A percentile compares a stretch with the other conserved stretches of the same genome.
These are phyloP conservation scores for Fusarium austroafricanum DNA, from an alignment of 2,329 filamentous ascomycete species.

Conservation along the genomic window DNA sequence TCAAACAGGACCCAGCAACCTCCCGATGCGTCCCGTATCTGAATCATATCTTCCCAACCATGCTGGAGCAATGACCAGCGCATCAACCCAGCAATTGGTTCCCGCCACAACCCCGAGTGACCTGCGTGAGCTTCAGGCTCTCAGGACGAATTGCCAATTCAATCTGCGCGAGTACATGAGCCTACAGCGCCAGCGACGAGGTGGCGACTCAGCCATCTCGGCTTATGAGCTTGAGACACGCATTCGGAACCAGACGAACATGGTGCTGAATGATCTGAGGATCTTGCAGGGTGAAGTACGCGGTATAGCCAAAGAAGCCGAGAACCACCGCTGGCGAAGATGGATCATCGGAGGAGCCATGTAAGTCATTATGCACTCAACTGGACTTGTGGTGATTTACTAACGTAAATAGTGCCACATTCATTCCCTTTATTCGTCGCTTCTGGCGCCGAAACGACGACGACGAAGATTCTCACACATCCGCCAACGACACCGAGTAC, in stretches of 20 bases:
- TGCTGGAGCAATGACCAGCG: slow-evolving; percentile 35
- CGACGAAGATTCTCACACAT: slow-evolving; percentile 51
- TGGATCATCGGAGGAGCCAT: slow-evolving; percentile 64
- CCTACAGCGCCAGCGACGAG: slow-evolving; percentile 48
- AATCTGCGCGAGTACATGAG: slow-evolving; percentile 52
- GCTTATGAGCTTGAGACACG: slow-evolving; percentile 56
- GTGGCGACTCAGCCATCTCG: slow-evolving; percentile 46
- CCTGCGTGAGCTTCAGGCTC: slow-evolving; percentile 47
- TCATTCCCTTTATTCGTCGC: slow-evolving; percentile 64
- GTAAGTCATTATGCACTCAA: slow-evolving; percentile 52
- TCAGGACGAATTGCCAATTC: slow-evolving; percentile 52
- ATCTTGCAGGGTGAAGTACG: slow-evolving; percentile 58
- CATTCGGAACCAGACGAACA: slow-evolving; percentile 56
- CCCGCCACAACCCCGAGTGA: slow-evolving; percentile 36
- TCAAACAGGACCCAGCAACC: slow-evolving; percentile 28
- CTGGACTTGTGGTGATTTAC: neutral
- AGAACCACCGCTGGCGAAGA: slow-evolving; percentile 63
- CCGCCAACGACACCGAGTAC: slow-evolving; percentile 67
- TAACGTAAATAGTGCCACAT: slow-evolving; percentile 55
- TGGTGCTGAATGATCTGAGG: slow-evolving; percentile 59
- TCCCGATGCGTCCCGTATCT: slow-evolving; percentile 41
- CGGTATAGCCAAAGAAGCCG: slow-evolving; percentile 56
- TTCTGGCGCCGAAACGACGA: slow-evolving; percentile 61
- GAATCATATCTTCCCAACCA: slow-evolving; percentile 40
- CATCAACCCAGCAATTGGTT: slow-evolving; percentile 31